Evolutionary conservation across 2,329 filamentous ascomycete genomes (phyloP), one percentile per base, ranked within the genome.

Genomic region (Alternaria metachromatica): DNA sequence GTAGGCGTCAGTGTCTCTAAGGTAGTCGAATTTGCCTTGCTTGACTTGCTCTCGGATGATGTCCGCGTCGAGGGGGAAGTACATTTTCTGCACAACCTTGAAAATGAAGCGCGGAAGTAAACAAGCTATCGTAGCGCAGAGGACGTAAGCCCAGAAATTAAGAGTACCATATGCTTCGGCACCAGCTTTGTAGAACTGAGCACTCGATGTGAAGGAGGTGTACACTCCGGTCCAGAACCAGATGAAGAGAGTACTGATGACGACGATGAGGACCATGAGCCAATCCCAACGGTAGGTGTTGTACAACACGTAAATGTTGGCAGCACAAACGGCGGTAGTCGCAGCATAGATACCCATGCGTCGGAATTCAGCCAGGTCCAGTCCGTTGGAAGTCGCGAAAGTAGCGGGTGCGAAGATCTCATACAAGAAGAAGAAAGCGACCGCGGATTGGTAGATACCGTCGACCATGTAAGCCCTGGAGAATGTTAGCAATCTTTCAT

Each of bases 251-350:
- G 92, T 91, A 81, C 94, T 97, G 79, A 98, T 87, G 23, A 82
- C 82, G 55, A 96, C 91, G 66, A 97, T 90, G 63, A 97, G 84
- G 21, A 94, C 81, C 82, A 96, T 96, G 74, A 99, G 85, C 95
- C 95, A 99, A 80, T 99, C 96, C 96, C 96, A 99, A 64, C 95
- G 89, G 80, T 97, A 98, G 1, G 92, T 96, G 82, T 99, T 99
- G 83, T 98, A 89, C 68, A 99, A 84, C 71, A 99, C 93, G 83
- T 98, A 99, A 63, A 90, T 84, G 80, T 99, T 99, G 84, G 97
- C 96, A 44, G 93, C 90, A 70, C 97, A 83, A 62, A 99, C 90
- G 7, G 93, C 90, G 13, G 92, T 92, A 61, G 92, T 93, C 4
- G 90, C 94, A 72, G 97, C 89, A 79, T 96, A 96, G 57, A 93